These are phyloP conservation scores for Neofusicoccum sp. DNA, from an alignment of 2,329 filamentous ascomycete genomes.

Conservation along the genomic window DNA sequence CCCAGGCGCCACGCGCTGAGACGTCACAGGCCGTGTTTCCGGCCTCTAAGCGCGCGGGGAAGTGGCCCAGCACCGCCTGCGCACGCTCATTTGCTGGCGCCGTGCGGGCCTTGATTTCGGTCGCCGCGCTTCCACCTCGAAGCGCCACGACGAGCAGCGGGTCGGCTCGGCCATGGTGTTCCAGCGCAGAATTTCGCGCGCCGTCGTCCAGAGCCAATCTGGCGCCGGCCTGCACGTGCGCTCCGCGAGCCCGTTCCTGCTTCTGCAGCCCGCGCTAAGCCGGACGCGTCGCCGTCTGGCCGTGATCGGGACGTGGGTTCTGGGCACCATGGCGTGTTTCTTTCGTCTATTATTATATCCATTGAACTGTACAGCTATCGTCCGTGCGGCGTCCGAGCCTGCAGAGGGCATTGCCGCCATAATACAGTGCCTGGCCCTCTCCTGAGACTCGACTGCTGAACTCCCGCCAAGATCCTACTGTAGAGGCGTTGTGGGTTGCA, in stretches of 20 bases:
- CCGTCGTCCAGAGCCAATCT: background rate
- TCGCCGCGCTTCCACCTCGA: background rate
- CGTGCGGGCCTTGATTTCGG: background rate
- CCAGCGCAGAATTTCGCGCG: background rate
- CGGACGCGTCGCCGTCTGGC: background rate
- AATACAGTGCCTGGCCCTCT: background rate
- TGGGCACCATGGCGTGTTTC: background rate
- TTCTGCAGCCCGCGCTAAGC: background rate
- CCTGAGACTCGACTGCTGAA: background rate
- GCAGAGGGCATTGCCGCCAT: too few relatives aligned
- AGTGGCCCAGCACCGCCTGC: conserved; percentile 4
- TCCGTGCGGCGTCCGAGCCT: background rate
- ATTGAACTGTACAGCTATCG: conserved; percentile 6
- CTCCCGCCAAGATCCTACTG: background rate
- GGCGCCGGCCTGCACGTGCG: background rate
- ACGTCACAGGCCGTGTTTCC: conserved; percentile 1
- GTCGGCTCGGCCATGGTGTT: conserved; percentile 13
- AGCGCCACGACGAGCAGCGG: conserved; percentile 1
- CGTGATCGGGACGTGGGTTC: background rate
- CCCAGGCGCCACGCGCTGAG: background rate
- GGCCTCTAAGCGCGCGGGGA: conserved; percentile 15
- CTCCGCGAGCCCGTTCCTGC: background rate
- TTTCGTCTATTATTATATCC: background rate
- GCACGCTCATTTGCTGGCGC: conserved; percentile 5
- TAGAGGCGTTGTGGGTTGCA: background rate